Evolutionary conservation across 2,329 filamentous ascomycete genomes (phyloP).

Genomic region (Clonostachys byssicola): DNA sequence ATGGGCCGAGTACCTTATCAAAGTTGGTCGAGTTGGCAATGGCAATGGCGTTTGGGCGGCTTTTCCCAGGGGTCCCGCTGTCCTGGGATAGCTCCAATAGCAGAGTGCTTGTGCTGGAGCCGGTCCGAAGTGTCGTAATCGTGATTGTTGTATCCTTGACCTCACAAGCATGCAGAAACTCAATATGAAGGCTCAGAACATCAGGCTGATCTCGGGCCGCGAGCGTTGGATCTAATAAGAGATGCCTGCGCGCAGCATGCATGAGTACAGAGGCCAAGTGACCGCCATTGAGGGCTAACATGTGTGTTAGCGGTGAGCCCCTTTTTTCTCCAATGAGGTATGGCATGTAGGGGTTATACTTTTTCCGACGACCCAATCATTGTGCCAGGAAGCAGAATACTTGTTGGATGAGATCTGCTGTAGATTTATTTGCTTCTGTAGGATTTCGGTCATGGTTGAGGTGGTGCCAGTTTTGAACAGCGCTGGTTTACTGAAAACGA

Average conservation of each 20-base stretch:
- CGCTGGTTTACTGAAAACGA: no score
- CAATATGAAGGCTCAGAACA: constrained; percentile 14
- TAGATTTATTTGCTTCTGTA: constrained; percentile 1
- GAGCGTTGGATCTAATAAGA: constrained; percentile 5
- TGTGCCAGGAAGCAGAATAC: constrained; percentile 1
- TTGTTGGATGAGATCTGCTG: background rate
- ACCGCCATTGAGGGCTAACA: constrained; percentile 10
- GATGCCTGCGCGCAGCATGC: constrained; percentile 10
- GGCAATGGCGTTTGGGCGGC: constrained; percentile 9
- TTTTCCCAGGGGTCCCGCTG: background rate
- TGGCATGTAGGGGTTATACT: background rate
- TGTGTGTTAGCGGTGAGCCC: constrained; percentile 3
- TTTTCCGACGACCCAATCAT: constrained; percentile 1
- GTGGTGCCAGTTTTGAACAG: no score
- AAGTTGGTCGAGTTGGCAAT: constrained; percentile 15
- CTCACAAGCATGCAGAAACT: constrained; percentile 16
- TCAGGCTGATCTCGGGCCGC: constrained; percentile 12
- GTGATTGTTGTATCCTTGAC: constrained; percentile 9
- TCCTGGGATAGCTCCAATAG: constrained; percentile 13
- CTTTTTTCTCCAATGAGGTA: background rate
- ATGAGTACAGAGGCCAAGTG: constrained; percentile 14
- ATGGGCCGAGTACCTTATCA: constrained; percentile 11
- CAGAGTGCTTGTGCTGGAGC: constrained; percentile 9
- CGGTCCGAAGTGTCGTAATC: constrained; percentile 10
- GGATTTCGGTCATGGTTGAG: background rate